Base-by-base conservation (phyloP, 2,329 filamentous ascomycete species). In the Helicocarpus griseus region DNA sequence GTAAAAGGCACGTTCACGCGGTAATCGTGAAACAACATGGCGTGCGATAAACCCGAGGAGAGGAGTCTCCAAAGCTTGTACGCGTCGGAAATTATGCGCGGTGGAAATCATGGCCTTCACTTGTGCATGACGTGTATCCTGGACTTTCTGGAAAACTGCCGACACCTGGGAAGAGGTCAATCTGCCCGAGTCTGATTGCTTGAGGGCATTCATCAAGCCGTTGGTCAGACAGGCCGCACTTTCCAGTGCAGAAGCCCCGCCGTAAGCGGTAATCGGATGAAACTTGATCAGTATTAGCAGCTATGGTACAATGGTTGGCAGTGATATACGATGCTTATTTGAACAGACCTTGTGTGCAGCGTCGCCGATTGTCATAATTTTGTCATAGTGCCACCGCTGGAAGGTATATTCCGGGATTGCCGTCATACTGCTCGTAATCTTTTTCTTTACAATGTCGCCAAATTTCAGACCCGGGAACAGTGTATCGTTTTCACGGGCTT, bases 341-440 rank as follows among this genome's bases (percentile, higher is more conserved):
- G 13, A 45, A 7, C 41, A 2, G 29, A 66, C 67, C 62, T 73
- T 74, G 54, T 74, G 71, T 5, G 65, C 68, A 0, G 71, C 62
- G 54, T 74, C 72, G 0, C 71, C 72, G 5, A 74, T 63, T 1
- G 65, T 59, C 1, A 73, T 61, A 2, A 71, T 65, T 8, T 72
- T 59, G 9, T 64, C 61, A 39, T 64, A 71, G 47, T 69, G 63
- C 67, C 71, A 74, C 33, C 64, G 61, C 9, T 65, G 54, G n/a
- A 70, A 64, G 1, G 70, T 62, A 33, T 66, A 67, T 53, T 73
- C 69, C 43, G 69, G 63, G 13, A 71, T 40, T 47, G 58, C 55
- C 4, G 67, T 56, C 21, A 65, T 56, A 33, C 53, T 60, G 29
- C 45, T 60, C 5, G 50, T 56, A 6, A 29, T 54, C 22, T 61